phyloP scores from a whole-genome alignment of 176 grass and related monocot genomes.

The Hordeum marinum region DNA sequence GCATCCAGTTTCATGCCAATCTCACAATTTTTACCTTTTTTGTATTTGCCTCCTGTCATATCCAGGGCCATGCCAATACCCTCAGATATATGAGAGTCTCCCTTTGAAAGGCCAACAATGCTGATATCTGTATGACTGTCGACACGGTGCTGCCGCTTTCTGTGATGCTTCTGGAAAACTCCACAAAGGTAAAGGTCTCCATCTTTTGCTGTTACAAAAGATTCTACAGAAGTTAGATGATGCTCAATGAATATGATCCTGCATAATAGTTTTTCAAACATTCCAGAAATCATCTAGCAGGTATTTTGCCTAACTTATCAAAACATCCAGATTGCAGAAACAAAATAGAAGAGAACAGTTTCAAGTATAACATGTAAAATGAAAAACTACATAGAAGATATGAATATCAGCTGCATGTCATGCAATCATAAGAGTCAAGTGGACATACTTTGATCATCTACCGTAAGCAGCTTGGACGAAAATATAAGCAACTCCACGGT shows the following conservation, averaged over 20 bases:
- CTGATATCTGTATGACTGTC: conserved; percentile 20
- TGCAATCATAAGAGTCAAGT: neutral
- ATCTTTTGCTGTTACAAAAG: conserved; percentile 42
- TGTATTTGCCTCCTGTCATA: neutral
- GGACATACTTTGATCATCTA: conserved; percentile 59
- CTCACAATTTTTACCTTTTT: neutral
- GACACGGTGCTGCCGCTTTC: conserved; percentile 10
- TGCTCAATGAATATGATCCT: neutral
- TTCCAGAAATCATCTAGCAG: neutral
- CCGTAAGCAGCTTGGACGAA: conserved; percentile 57
- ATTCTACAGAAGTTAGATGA: conserved; percentile 16
- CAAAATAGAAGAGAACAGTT: neutral
- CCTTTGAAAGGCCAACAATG: neutral
- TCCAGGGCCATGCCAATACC: neutral
- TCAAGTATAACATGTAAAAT: conserved; percentile 2
- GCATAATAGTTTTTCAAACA: conserved; percentile 14
- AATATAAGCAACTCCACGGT: conserved; percentile 45
- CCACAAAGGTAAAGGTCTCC: conserved; percentile 72
- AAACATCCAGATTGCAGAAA: neutral
- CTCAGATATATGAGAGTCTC: conserved; percentile 9
- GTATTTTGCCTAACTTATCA: neutral
- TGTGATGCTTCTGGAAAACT: conserved; percentile 41
- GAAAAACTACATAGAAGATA: neutral
- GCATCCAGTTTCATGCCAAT: conserved; percentile 31
- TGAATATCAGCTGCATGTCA: neutral